These are phyloP conservation scores for Vickermania spadyakhi DNA, from an alignment of 208 protist species.

Conservation along the genomic window DNA sequence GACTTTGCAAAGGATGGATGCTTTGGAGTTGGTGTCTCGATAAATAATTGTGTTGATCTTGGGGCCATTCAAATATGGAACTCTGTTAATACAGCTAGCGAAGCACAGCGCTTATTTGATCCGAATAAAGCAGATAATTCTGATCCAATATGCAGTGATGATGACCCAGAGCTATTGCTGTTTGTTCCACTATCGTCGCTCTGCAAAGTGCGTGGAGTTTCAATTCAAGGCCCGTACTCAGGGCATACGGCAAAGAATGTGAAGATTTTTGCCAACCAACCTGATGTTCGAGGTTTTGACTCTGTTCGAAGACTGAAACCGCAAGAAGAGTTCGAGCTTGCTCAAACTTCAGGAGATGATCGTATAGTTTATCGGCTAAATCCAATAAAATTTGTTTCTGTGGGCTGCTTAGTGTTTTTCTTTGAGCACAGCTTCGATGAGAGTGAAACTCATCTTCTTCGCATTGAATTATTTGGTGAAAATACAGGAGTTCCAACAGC, in stretches of 20 bases:
- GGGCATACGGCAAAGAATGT: conserved; percentile 51
- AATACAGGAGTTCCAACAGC: conserved; percentile 42
- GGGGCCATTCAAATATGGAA: conserved; percentile 64
- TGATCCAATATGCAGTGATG: conserved; percentile 65
- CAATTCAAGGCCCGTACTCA: conserved; percentile 41
- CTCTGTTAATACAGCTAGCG: conserved; percentile 23
- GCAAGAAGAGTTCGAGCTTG: conserved; percentile 69
- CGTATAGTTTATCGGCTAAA: conserved; percentile 74
- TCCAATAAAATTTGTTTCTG: conserved; percentile 46
- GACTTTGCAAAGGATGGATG: conserved; percentile 45
- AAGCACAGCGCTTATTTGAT: conserved; percentile 49
- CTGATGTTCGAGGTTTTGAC: conserved; percentile 54
- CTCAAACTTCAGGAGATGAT: conserved; percentile 42
- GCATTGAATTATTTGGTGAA: conserved; percentile 82
- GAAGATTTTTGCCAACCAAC: conserved; percentile 70
- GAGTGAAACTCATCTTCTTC: conserved; percentile 60
- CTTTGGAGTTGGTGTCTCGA: conserved; percentile 44
- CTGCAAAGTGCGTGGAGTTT: conserved; percentile 52
- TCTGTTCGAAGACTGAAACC: conserved; percentile 59
- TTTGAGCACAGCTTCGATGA: conserved; percentile 73
- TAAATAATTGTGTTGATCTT: conserved; percentile 66
- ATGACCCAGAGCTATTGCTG: conserved; percentile 70
- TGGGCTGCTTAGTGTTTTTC: conserved; percentile 40
- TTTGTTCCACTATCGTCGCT: conserved; percentile 51
- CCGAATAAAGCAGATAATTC: conserved; percentile 31